A percentile compares a stretch with the other conserved stretches of the same genome.
Evolutionary conservation across 176 grass and related monocot genomes (phyloP).

Genomic region (Triticum monococcum): DNA sequence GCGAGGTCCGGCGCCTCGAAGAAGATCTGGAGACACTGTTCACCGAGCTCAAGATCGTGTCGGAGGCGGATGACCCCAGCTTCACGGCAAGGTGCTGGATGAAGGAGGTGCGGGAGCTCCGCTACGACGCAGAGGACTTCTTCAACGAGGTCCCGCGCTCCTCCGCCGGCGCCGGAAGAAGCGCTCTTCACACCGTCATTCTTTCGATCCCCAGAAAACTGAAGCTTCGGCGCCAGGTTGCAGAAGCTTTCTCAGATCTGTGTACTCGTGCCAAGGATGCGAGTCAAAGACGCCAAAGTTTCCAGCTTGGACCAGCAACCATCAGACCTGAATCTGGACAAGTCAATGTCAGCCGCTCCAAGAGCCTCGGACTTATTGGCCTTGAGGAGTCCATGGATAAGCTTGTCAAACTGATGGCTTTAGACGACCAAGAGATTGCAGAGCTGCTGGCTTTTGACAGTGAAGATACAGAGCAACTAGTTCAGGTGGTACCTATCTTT

Average conservation of each 20-base stretch:
- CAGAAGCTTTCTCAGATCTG: background rate
- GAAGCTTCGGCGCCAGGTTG: background rate
- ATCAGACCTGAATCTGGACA: background rate
- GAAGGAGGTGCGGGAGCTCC: no score
- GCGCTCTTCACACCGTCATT: background rate
- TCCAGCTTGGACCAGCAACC: background rate
- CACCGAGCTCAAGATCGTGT: no score
- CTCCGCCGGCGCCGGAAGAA: background rate
- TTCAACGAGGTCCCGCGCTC: no score
- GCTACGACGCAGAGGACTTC: no score
- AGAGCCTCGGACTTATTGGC: rapidly evolving
- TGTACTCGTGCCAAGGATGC: background rate
- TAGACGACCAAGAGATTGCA: background rate
- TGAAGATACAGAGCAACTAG: background rate
- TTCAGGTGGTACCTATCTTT: background rate
- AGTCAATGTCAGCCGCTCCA: background rate
- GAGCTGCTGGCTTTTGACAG: background rate
- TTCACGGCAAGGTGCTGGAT: no score
- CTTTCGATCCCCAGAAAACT: background rate
- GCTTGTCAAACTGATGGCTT: background rate
- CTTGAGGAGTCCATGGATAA: background rate
- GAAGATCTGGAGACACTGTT: no score
- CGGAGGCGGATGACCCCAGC: no score
- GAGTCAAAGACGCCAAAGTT: background rate
- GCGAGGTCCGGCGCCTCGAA: no score